These are phyloP conservation scores for Dendrobium nobile DNA, from an alignment of 106 monocot genomes.

Conservation along the genomic window DNA sequence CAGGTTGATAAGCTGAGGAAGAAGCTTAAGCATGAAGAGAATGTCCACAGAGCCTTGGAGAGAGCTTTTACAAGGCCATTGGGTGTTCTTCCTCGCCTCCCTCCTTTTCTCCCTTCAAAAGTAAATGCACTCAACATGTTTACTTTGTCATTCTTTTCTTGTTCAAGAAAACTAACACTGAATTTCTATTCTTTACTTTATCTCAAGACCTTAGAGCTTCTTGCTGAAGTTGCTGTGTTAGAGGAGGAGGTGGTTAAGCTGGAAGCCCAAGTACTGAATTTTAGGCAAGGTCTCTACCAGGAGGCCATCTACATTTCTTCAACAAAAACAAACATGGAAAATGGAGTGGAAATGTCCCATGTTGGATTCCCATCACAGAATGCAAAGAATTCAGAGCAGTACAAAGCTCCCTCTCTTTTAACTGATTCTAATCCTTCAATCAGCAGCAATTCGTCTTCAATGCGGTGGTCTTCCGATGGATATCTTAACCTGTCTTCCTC, in stretches of 20 bases:
- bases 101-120: slow-evolving; percentile 71
- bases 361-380: too few species aligned
- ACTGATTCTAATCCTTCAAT: neutral
- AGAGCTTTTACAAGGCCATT: slow-evolving; percentile 81
- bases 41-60: slow-evolving; percentile 81
- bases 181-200: neutral
- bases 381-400: neutral
- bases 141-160: neutral
- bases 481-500: slow-evolving; percentile 1
- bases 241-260: slow-evolving; percentile 90
- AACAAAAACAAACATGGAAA: slow-evolving; percentile 41
- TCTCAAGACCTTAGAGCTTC: slow-evolving; percentile 73
- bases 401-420: neutral
- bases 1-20: slow-evolving; percentile 87
- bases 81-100: slow-evolving; percentile 82
- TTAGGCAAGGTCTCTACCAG: slow-evolving; percentile 72
- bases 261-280: slow-evolving; percentile 86
- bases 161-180: neutral
- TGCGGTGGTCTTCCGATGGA: neutral
- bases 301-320: slow-evolving; percentile 67
- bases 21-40: slow-evolving; percentile 83
- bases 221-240: slow-evolving; percentile 85
- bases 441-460: neutral
- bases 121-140: slow-evolving; percentile 18
- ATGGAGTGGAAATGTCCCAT: slow-evolving; percentile 3